Evolutionary conservation across 495 filamentous ascomycete species (phyloP), one percentile per base, ranked within the genome.

Genomic region (Podospora australis): DNA sequence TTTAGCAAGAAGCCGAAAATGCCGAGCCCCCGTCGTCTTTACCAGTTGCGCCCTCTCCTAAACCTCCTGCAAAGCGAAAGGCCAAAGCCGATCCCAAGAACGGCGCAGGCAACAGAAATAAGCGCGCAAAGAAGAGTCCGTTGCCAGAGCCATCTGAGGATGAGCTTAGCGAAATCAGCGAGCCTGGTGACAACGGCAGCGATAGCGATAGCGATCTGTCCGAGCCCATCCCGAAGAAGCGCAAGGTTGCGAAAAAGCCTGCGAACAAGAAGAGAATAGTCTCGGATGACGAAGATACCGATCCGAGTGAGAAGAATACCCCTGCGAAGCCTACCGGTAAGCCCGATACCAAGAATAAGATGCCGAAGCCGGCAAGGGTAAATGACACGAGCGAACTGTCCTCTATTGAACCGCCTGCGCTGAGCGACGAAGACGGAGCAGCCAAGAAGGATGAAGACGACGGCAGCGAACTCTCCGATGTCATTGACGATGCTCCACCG

Each of bases 391-490:
- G 42, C 0, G 61, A 75, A 47, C 66, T 68, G 34, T 75, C 67
- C 49, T 40, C 19, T 14, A 52, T 65, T 23, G 25, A 64, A 9
- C 66, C n/a, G n/a, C n/a, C n/a, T n/a, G n/a, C n/a, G n/a, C n/a
- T n/a, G n/a, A n/a, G n/a, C n/a, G n/a, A n/a, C n/a, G n/a, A 67
- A 40, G 14, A 38, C 20, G n/a, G 35, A 28, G 2, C 13, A 35
- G 26, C n/a, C 39, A 7, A 58, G 70, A 67, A 49, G 53, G 32
- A 41, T 4, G 71, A 80, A 16, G 77, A 74, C 25, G 89, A 84
- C 1, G 83, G 86, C 38, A 92, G 87, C 61, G 87, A 90, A 44
- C 73, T 92, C 72, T 95, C 89, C 6, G 74, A 80, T 1, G 72
- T 95, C 13, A 54, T 87, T 17, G 22, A 24, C 21, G 88, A 91